Percentiles rank a stretch among this genome's conserved stretches.
Conservation (phyloP, 805 yeast genomes). For the Teunomyces funiuensis region DNA sequence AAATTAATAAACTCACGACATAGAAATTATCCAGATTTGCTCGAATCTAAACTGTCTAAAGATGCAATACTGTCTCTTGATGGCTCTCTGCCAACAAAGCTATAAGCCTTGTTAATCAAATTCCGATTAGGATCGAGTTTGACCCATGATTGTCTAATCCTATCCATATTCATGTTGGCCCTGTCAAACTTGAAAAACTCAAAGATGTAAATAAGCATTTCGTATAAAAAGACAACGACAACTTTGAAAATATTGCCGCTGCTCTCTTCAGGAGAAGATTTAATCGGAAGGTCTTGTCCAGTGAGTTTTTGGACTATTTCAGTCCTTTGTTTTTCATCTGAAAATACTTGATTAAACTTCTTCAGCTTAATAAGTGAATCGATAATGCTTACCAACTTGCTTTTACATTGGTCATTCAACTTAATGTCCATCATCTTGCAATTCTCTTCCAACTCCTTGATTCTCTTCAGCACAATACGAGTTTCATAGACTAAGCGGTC, state of each 20-base stretch:
- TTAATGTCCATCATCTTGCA: constrained; percentile 27
- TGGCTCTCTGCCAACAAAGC: constrained; percentile 25
- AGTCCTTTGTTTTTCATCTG: constrained; percentile 27
- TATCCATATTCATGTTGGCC: constrained; percentile 41
- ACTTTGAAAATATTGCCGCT: constrained; percentile 17
- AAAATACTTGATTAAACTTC: constrained; percentile 31
- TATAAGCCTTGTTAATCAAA: constrained; percentile 36
- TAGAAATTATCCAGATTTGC: neutral
- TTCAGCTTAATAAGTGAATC: constrained; percentile 27
- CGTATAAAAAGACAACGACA: constrained; percentile 33
- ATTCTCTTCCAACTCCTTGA: constrained; percentile 41
- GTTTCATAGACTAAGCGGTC: constrained; percentile 42
- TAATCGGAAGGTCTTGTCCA: constrained; percentile 15
- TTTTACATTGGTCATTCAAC: constrained; percentile 26
- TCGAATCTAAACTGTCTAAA: constrained; percentile 3
- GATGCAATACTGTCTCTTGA: constrained; percentile 15
- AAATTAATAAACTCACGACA: too few species aligned
- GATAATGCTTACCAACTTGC: constrained; percentile 26
- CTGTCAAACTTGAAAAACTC: constrained; percentile 39
- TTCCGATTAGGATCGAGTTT: constrained; percentile 42
- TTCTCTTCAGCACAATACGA: constrained; percentile 38
- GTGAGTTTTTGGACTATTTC: constrained; percentile 27
- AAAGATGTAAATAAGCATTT: constrained; percentile 30
- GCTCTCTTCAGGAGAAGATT: constrained; percentile 5
- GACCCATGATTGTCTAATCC: constrained; percentile 39